Evolutionary conservation across 2,329 filamentous ascomycete genomes (phyloP), one percentile per base, ranked within the genome.

Genomic region (Neonectria ditissima): DNA sequence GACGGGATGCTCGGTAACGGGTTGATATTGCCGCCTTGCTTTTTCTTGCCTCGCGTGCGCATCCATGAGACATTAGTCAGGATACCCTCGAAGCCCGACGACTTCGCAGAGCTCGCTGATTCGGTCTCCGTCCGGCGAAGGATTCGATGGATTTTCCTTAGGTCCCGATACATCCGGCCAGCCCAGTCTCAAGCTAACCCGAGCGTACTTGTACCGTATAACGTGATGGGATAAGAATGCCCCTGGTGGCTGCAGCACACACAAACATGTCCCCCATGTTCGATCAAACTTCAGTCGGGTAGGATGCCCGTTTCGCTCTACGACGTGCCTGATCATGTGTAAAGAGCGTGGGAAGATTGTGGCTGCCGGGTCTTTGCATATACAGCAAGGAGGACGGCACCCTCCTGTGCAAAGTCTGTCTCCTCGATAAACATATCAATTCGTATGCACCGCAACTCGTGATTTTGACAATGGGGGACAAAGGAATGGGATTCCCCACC

Each of bases 401-500:
- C 16, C 5, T 37, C 16, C 7, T 41, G 7, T 41, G n/a, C n/a
- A 18, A 41, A 41, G 10, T 10, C n/a, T 41, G 16, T 18, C 18
- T 13, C 8, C 16, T 41, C n/a, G 7, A 18, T 18, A 41, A 41
- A 41, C 37, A n/a, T 18, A 8, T 41, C 37, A 18, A 41, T 16
- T 16, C 14, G 32, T 37, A 37, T 41, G 37, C 26, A 32, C 14
- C n/a, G 20, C 14, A n/a, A 47, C 22, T n/a, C 45, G 16, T 20
- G 10, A 50, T 32, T 18, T 5, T 30, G 24, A 62, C 30, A 39
- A 69, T 66, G 64, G 66, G 59, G 28, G 41, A 51, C 39, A 63
- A 60, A 54, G 66, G 69, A 14, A 69, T 72, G 67, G 70, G 70
- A 41, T 63, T 76, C 55, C 70, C 75, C 11, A 68, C 71, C 20